Base-by-base conservation (phyloP, 176 grass and related monocot genomes). In the Aegilops sharonensis region DNA sequence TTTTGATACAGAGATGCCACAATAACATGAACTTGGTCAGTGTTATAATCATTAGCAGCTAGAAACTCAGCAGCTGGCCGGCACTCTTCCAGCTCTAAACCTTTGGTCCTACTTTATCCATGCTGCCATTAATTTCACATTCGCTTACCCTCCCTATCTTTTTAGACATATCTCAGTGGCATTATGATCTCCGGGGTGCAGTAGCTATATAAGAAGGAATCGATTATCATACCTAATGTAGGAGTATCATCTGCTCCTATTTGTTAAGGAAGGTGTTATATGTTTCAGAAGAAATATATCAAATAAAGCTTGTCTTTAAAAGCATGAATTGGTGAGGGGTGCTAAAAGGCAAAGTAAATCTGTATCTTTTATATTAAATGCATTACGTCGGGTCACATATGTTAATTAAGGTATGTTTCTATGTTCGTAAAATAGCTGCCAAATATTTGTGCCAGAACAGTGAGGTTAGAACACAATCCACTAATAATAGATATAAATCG, bases 11-110 rank as follows among this genome's bases (percentile, higher is more conserved):
- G 78, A 68, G 95, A 98, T 63, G 91, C 95, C 68, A 98, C 89
- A 78, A 98, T 93, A 68, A 98, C 91, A 84, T 90, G 89, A 87
- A 93, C 4, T 69, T 90, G 86, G 74, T 9, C 3, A 3, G 56
- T 59, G 56, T 59, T 21, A 57, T 8, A 57, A 57, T 57, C 2
- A 21, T 57, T 59, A 8, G 56, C 56, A 59, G 18, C 68, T 80
- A 98, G 86, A 83, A 98, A 98, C 36, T 90, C 90, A 17, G 93
- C 91, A 83, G 95, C 93, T 74, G 95, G 90, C 60, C 91, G 84
- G 61, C 93, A 95, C 91, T 87, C 93, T 83, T 61, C 93, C 95
- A 81, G 95, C 91, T 83, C 95, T 91, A 72, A 88, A 98, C 91
- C 32, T 83, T 87, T 65, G 85, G 78, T 57, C 83, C 56, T 82